Evolutionary conservation across 2,329 filamentous ascomycete genomes (phyloP).

Genomic region (Pseudonectria buxi): DNA sequence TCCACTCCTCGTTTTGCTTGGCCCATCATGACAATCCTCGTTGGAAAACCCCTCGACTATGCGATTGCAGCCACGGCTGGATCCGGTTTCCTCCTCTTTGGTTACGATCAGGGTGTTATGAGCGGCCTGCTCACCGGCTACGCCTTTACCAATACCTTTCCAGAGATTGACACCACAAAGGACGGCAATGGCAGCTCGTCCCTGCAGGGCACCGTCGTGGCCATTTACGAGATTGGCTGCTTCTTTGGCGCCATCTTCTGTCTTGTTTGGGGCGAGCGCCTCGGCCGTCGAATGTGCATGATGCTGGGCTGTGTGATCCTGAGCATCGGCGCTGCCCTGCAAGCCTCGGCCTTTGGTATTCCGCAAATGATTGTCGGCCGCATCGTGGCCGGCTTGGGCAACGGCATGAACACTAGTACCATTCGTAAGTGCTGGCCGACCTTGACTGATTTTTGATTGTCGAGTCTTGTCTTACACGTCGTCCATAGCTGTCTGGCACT

Average conservation of each 20-base stretch:
- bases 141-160: constrained; percentile 26
- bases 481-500: constrained; percentile 32
- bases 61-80: constrained; percentile 31
- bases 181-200: constrained; percentile 34
- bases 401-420: constrained; percentile 42
- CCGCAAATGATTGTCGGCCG: constrained; percentile 38
- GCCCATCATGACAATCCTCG: constrained; percentile 18
- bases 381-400: constrained; percentile 39
- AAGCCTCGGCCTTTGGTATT: constrained; percentile 33
- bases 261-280: constrained; percentile 33
- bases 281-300: constrained; percentile 36
- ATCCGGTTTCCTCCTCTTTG: constrained; percentile 30
- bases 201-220: constrained; percentile 38
- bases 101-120: constrained; percentile 28
- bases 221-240: constrained; percentile 42
- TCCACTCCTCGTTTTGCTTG: not conserved
- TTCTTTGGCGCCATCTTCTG: constrained; percentile 38
- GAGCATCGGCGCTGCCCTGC: constrained; percentile 36
- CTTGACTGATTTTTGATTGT: not conserved
- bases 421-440: constrained; percentile 23
- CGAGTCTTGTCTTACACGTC: not conserved
- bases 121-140: constrained; percentile 26
- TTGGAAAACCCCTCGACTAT: constrained; percentile 31
- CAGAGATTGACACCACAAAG: constrained; percentile 29
- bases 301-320: constrained; percentile 34